phyloP scores from a whole-genome alignment of 73 alveolate genomes.

The Paramecium biaurelia region DNA sequence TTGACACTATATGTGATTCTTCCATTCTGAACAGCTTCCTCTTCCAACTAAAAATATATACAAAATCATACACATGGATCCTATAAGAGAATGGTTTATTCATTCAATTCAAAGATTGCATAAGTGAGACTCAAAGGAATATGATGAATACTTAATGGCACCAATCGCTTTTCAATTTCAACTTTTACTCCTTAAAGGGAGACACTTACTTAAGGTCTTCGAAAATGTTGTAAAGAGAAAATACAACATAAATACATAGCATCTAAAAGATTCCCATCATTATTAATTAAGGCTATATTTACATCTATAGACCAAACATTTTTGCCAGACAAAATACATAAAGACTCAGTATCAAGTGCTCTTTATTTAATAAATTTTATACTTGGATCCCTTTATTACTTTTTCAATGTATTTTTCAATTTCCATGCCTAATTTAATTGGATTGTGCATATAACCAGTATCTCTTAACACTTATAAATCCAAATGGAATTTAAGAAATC shows the following conservation, averaged over 20 bases:
- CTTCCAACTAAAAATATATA: slow-evolving; percentile 7
- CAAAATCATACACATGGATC: not conserved
- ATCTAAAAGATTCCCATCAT: slow-evolving; percentile 83
- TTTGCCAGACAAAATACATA: slow-evolving; percentile 73
- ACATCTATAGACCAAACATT: slow-evolving; percentile 75
- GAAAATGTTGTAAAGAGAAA: slow-evolving; percentile 65
- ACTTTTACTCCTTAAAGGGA: slow-evolving; percentile 47
- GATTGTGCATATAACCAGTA: slow-evolving; percentile 55
- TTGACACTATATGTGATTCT: slow-evolving; percentile 53
- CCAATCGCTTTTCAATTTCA: slow-evolving; percentile 63
- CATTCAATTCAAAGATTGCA: slow-evolving; percentile 59
- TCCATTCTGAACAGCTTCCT: slow-evolving; percentile 46
- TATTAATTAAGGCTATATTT: slow-evolving; percentile 65
- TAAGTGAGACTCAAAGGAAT: slow-evolving; percentile 79
- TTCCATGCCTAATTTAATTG: slow-evolving; percentile 73
- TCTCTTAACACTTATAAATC: slow-evolving; percentile 69
- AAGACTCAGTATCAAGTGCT: slow-evolving; percentile 78
- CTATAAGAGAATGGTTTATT: not conserved
- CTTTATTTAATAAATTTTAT: slow-evolving; percentile 6
- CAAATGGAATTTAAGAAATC: slow-evolving; percentile 71
- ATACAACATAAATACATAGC: slow-evolving; percentile 72
- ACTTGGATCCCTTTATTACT: slow-evolving; percentile 70
- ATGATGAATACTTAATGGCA: slow-evolving; percentile 78
- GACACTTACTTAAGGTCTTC: slow-evolving; percentile 74
- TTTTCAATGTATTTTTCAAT: slow-evolving; percentile 71